Evolutionary conservation across 768 basidiomycete genomes (phyloP), one percentile per base, ranked within the genome.

Genomic region (Podaxis sp.): DNA sequence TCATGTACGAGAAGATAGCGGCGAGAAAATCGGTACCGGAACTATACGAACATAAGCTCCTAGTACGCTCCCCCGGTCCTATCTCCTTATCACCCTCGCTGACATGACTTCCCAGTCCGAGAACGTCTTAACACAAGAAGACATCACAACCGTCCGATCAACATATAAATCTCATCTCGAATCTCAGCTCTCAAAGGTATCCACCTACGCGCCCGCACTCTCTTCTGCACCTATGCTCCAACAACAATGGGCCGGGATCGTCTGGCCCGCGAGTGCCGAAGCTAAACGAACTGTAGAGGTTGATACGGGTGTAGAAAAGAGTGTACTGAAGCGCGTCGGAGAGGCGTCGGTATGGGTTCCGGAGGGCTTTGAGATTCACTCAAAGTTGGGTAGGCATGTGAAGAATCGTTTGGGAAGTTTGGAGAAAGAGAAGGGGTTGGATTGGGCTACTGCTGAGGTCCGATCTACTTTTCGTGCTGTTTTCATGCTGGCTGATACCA

Each of bases 381-480:
- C 88, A 5, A 86, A 93, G 55, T 71, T 95, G 50, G 84, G 87
- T 57, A 74, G 93, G 5, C 93, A 95, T 66, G 84, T 93, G 46
- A 91, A 89, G 77, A 82, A 82, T 67, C 80, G 93, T 3, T 65
- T 93, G n/a, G 79, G 83, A 64, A 85, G 84, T 50, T 72, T 95
- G 18, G 84, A 90, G 53, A 77, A 74, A 36, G 90, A 85, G 1
- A 77, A 76, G n/a, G 89, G 89, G 0, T 72, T 97, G 35, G 93
- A 95, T 70, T 96, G 91, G 82, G 91, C 91, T 0, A 92, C 91
- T 46, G 94, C 92, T 4, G 95, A 97, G 78, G 92, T 88, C 46
- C 5, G 76, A 65, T 2, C 16, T 28, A 28, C 13, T 44, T 5
- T 51, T 0, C 7, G 25, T 9, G 10, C 25, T 42, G 18, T 32